Percentiles rank a stretch among this genome's conserved stretches.
Conservation (phyloP, 2,329 filamentous ascomycete species). For the Colletotrichum spaethianum region DNA sequence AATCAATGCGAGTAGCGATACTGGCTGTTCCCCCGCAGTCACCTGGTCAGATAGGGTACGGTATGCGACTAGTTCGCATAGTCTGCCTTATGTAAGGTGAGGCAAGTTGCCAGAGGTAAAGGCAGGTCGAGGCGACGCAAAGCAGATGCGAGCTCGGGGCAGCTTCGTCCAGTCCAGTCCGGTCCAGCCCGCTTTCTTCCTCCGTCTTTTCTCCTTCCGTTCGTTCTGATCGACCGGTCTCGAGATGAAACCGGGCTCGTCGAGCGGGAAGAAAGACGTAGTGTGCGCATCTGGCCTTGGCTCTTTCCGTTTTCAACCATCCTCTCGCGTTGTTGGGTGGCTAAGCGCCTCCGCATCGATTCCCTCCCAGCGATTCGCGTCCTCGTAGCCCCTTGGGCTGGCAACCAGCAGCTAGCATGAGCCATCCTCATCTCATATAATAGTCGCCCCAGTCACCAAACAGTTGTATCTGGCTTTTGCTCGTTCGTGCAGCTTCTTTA, state of each 20-base stretch:
- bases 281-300: conserved; percentile 32
- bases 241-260: conserved; percentile 37
- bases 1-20: conserved; percentile 6
- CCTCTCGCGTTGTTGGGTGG: conserved; percentile 25
- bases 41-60: not conserved
- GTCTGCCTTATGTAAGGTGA: not conserved
- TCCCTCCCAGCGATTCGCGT: conserved; percentile 29
- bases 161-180: conserved; percentile 23
- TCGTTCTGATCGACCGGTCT: conserved; percentile 35
- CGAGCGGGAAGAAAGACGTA: conserved; percentile 27
- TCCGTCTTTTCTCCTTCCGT: conserved; percentile 39
- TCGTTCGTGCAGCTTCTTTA: conserved; percentile 19
- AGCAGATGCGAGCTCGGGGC: not conserved
- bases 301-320: conserved; percentile 40
- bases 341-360: conserved; percentile 30
- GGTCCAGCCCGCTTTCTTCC: conserved; percentile 25
- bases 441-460: conserved; percentile 18
- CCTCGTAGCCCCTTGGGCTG: conserved; percentile 15
- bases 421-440: conserved; percentile 30
- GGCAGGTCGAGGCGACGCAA: not conserved
- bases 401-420: conserved; percentile 13
- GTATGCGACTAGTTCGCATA: not conserved
- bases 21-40: not conserved
- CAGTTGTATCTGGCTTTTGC: not conserved
- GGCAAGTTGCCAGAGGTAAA: conserved; percentile 5